Conservation (phyloP, 1,284 basidiomycete genomes). For the Rhodotorula sp. region DNA sequence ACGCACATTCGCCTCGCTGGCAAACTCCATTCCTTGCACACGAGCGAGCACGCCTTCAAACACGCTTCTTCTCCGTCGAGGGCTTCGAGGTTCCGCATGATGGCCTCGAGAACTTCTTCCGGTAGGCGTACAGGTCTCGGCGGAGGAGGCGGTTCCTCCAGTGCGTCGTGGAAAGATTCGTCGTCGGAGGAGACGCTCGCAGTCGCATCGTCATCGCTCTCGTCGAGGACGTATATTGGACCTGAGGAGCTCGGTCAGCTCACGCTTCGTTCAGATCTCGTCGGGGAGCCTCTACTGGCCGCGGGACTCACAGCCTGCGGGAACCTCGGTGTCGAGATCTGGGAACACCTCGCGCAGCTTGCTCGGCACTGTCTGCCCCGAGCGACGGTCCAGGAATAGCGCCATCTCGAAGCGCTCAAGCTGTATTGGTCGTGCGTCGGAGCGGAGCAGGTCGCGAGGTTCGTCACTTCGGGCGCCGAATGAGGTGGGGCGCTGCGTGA, state of each 20-base stretch:
- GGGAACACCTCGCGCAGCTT: constrained; percentile 2
- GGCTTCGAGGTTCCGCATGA: neutral
- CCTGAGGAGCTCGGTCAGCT: neutral
- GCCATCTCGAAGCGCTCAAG: neutral
- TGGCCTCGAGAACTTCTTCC: constrained; percentile 7
- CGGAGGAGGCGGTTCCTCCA: neutral
- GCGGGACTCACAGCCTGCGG: too few species aligned
- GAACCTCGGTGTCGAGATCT: neutral
- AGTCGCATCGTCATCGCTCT: neutral
- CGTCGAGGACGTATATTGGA: constrained; percentile 15
- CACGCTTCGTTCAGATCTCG: neutral
- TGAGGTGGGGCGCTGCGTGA: too few species aligned
- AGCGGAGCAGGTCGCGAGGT: too few species aligned
- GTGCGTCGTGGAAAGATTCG: neutral
- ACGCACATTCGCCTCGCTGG: constrained; percentile 13
- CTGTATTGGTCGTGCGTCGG: too few species aligned
- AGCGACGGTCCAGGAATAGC: constrained; percentile 13
- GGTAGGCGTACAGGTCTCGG: neutral
- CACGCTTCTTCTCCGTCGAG: neutral
- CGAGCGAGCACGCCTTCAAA: constrained; percentile 4
- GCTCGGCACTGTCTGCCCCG: neutral
- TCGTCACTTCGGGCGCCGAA: too few species aligned
- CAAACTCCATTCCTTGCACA: constrained; percentile 1
- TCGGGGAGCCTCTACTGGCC: too few species aligned
- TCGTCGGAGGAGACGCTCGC: too few species aligned